phyloP scores from a whole-genome alignment of 345 rosid genomes.

The Rhodamnia argentea region DNA sequence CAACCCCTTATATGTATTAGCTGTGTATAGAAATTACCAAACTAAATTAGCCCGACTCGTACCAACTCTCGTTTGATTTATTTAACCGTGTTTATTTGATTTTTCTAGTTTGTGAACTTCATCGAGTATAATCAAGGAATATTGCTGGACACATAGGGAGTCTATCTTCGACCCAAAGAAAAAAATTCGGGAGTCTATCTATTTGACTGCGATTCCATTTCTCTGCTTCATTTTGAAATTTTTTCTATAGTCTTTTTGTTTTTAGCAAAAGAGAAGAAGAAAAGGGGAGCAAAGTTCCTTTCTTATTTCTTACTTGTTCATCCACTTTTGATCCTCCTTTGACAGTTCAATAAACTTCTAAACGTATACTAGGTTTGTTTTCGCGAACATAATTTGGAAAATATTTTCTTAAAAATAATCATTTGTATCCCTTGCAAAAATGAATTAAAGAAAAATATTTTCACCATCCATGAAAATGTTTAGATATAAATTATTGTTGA shows the following conservation, averaged over 20 bases:
- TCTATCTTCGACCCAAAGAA: too few species aligned
- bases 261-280: not conserved
- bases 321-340: not conserved
- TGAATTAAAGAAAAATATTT: not conserved
- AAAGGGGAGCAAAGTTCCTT: not conserved
- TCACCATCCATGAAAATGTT: not conserved
- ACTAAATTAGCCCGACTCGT: not conserved
- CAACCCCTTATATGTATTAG: not conserved
- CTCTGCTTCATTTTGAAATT: not conserved
- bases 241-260: not conserved
- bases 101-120: not conserved
- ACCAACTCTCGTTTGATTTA: not conserved
- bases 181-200: too few species aligned
- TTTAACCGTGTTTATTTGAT: not conserved
- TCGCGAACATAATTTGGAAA: fast-evolving
- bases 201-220: not conserved
- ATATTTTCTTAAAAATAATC: not conserved
- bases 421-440: not conserved
- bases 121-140: not conserved
- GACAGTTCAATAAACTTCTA: not conserved
- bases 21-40: not conserved
- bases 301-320: not conserved
- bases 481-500: not conserved
- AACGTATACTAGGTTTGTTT: not conserved
- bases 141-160: not conserved